Base-by-base conservation (phyloP, 306 rosid species). In the Prunus mume region DNA sequence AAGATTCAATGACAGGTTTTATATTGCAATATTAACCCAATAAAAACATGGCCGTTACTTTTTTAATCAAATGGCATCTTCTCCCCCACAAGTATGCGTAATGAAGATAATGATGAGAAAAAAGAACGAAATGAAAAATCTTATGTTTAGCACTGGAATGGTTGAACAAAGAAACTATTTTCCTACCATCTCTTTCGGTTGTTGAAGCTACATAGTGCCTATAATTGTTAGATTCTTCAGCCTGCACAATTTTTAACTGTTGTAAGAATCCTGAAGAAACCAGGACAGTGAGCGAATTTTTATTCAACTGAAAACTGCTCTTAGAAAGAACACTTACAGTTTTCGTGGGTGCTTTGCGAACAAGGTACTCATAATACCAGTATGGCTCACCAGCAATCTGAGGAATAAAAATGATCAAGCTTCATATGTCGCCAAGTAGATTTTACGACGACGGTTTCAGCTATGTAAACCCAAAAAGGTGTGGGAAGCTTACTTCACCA, bases 341-440 rank as follows among this genome's bases (percentile, higher is more conserved):
- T 81, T 68, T 88, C 32, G 88, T 88, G 34, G 99, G 98, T 68
- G 97, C 91, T 86, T 95, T 95, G 65, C 97, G 99, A 82, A 95
- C 92, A 76, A 95, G 93, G 84, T 90, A 92, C 80, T 92, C 97
- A 76, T 88, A 88, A 68, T 85, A 90, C 99, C 99, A 95, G 75
- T 92, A 95, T 52, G 89, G 88, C 81, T 82, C 90, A 28, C 97
- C 99, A 78, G 91, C 92, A 79, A 95, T 84, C 99, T 95, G 92
- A 54, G 67, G 50, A 81, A 73, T 68, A 62, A 81, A 30, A 51
- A 72, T 32, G 61, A 65, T 27, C 70, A 80, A 73, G 83, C 52
- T 82, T 67, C 77, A 52, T 51, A 45, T 46, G 71, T 66, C 28
- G 17, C 27, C 57, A 20, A 43, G 38, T 56, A 28, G 49, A 13